Base-by-base conservation (phyloP, 805 yeast species). In the Saccharomyces cerevisiae region DNA sequence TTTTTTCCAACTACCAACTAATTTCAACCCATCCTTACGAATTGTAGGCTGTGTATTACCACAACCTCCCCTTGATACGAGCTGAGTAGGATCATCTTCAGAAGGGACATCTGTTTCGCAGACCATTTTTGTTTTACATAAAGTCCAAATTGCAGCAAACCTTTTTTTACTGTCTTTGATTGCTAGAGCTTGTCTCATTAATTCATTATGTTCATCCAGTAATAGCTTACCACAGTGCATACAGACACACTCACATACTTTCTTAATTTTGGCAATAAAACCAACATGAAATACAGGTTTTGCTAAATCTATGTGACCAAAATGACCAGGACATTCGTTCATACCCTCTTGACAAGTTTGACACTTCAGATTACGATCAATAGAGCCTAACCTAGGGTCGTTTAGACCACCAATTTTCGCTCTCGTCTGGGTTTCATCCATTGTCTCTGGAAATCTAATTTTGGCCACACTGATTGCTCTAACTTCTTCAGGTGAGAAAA, bases 281-380 rank as follows among this genome's bases (percentile, higher is more conserved):
- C 96, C 99, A 70, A 94, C 89, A 72, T 94, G 99, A 74, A 94
- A 94, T 41, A 94, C 99, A 13, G 99, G 99, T 70, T 92, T 94
- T 36, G 99, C 98, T 60, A 94, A 79, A 70, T 94, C 99, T 57
- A 94, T 94, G 69, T 94, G 99, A 62, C 99, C 99, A 73, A 94
- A 94, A 76, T 94, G 99, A 56, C 99, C 99, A 0, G 98, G 98
- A 74, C 99, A 94, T 71, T 94, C 98, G 57, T 92, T 89, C 97
- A 94, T 94, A 64, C 92, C 97, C 72, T 94, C 99, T 66, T 97
- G 96, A 79, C 99, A 94, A 26, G 99, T 94, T 77, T 92, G 98
- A 79, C 99, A 94, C 76, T 89, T 89, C 79, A 87, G 88, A 70
- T 91, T 92, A 71, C 99, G 85, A 73, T 94, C 99, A 64, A 94